Evolutionary conservation across 352 stramenopile genomes (phyloP).

Genomic region (Pythium volutum): DNA sequence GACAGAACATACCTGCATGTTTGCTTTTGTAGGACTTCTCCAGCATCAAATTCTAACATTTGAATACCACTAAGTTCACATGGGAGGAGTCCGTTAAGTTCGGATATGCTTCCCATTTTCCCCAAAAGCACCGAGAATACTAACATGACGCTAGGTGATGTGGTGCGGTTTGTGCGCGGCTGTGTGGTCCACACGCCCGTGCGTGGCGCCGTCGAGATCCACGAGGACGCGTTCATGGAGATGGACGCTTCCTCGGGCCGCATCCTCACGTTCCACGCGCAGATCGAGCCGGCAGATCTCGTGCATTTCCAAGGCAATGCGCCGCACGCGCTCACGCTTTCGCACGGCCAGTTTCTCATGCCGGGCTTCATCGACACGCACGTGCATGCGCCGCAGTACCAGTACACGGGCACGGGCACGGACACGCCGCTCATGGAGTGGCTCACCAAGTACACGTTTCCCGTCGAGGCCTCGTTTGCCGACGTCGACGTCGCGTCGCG

Average conservation of each 20-base stretch:
- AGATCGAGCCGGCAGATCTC: constrained; percentile 29
- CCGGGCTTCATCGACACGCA: constrained; percentile 91
- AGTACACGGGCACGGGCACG: constrained; percentile 85
- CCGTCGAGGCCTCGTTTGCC: constrained; percentile 68
- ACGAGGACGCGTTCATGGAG: constrained; percentile 43
- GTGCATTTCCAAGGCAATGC: constrained; percentile 7
- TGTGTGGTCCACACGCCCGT: constrained; percentile 41
- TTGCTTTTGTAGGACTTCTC: no score
- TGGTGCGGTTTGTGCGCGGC: constrained; percentile 38
- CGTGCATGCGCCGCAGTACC: constrained; percentile 90
- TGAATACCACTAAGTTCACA: neutral
- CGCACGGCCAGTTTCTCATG: constrained; percentile 61
- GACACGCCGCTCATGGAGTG: constrained; percentile 90
- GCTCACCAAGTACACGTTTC: constrained; percentile 91
- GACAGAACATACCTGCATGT: no score
- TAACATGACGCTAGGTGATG: neutral
- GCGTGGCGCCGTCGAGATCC: constrained; percentile 36
- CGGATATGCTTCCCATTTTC: neutral
- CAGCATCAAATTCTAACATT: constrained; percentile 1
- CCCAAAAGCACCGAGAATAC: neutral
- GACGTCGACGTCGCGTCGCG: constrained; percentile 42
- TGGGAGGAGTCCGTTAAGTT: neutral
- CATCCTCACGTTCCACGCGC: constrained; percentile 38
- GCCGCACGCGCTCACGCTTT: constrained; percentile 19
- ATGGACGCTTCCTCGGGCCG: constrained; percentile 33